These are phyloP conservation scores for Ambrosiella cleistominuta DNA, from an alignment of 2,329 filamentous ascomycete genomes.

Conservation along the genomic window DNA sequence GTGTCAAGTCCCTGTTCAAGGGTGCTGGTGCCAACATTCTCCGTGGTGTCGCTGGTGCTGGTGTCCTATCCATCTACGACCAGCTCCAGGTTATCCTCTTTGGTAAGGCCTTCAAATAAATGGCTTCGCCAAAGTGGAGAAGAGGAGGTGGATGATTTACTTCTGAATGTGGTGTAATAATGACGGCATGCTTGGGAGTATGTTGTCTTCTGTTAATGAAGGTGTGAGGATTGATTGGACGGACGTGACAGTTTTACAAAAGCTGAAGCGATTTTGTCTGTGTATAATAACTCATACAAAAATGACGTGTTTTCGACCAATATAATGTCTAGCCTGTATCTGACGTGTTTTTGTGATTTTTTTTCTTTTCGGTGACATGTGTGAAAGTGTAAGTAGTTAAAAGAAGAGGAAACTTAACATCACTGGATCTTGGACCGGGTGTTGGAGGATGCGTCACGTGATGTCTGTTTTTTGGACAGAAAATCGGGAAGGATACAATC, in stretches of 20 bases:
- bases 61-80: constrained; percentile 99
- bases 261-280: constrained; percentile 7
- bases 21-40: constrained; percentile 99
- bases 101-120: constrained; percentile 94
- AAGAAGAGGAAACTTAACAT: too few relatives aligned
- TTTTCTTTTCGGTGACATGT: too few relatives aligned
- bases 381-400: too few relatives aligned
- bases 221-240: constrained; percentile 6
- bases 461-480: too few relatives aligned
- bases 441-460: too few relatives aligned
- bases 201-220: background rate
- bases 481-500: too few relatives aligned
- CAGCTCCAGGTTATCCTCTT: constrained; percentile 98
- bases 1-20: constrained; percentile 99
- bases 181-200: background rate
- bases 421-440: too few relatives aligned
- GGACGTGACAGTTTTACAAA: background rate
- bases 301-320: constrained; percentile 7
- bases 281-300: constrained; percentile 11
- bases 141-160: background rate
- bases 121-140: constrained; percentile 22
- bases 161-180: background rate
- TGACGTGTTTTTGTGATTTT: constrained; percentile 5
- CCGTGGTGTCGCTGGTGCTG: constrained; percentile 99
- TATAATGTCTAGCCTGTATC: constrained; percentile 11